Conservation (phyloP, 2,329 filamentous ascomycete genomes). For the Xylaria sp. region DNA sequence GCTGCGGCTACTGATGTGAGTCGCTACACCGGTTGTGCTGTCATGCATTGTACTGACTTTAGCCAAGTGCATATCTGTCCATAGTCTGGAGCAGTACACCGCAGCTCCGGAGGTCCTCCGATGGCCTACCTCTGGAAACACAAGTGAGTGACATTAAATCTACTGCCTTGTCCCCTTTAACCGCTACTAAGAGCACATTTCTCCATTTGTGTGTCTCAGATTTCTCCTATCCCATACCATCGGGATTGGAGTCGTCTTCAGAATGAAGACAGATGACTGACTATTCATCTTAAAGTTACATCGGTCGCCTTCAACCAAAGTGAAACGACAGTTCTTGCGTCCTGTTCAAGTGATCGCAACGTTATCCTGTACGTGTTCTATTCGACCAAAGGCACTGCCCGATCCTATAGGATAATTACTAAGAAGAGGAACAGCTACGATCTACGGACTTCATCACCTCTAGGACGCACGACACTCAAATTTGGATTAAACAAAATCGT, state of each 20-base stretch:
- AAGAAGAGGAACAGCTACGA: constrained; percentile 73
- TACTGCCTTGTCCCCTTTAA: neutral
- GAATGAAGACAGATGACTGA: constrained; percentile 13
- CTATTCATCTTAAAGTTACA: constrained; percentile 23
- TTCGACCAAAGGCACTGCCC: neutral
- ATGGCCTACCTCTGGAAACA: constrained; percentile 91
- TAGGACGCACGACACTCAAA: constrained; percentile 82
- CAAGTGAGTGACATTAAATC: constrained; percentile 57
- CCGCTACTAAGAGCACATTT: no score
- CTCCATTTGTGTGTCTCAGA: neutral
- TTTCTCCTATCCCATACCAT: neutral
- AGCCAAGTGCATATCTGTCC: constrained; percentile 79
- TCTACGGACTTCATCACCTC: constrained; percentile 83
- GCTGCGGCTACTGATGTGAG: constrained; percentile 70
- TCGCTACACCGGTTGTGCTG: neutral
- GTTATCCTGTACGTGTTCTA: constrained; percentile 65
- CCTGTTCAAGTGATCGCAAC: constrained; percentile 84
- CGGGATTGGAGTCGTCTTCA: neutral
- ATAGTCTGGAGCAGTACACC: constrained; percentile 84
- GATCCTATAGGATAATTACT: neutral
- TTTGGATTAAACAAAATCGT: constrained; percentile 85
- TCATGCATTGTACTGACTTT: constrained; percentile 13
- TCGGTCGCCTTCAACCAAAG: constrained; percentile 76
- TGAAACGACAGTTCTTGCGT: constrained; percentile 90
- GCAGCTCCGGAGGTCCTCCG: constrained; percentile 83